These are phyloP conservation scores for Annulohypoxylon maeteangense DNA, from an alignment of 495 filamentous ascomycete genomes.

Conservation along the genomic window DNA sequence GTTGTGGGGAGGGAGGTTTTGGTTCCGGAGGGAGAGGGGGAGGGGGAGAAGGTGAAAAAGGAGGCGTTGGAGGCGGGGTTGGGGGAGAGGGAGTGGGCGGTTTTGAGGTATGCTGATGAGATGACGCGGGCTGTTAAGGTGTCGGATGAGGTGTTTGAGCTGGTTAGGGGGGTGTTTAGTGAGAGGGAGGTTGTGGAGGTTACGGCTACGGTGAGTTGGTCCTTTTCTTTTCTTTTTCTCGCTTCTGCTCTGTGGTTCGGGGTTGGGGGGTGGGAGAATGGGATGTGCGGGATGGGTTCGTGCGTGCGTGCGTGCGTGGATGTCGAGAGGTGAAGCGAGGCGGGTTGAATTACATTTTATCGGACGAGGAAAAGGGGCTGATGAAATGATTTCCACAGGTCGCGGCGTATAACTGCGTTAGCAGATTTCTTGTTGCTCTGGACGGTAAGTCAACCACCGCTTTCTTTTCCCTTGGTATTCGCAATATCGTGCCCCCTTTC, in stretches of 20 bases:
- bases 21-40: slow-evolving; percentile 20
- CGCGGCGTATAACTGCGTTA: slow-evolving; percentile 89
- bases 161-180: slow-evolving; percentile 66
- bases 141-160: slow-evolving; percentile 68
- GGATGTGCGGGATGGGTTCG: not conserved
- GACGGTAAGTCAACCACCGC: slow-evolving; percentile 65
- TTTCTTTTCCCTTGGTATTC: not conserved
- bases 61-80: slow-evolving; percentile 52
- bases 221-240: slow-evolving; percentile 1
- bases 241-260: not conserved
- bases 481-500: not conserved
- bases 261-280: not conserved
- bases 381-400: slow-evolving; percentile 44
- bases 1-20: slow-evolving; percentile 40
- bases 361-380: slow-evolving; percentile 6
- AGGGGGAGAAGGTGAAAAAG: slow-evolving; percentile 20
- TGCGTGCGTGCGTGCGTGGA: not conserved
- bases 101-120: slow-evolving; percentile 76
- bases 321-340: not conserved
- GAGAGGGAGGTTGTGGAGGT: slow-evolving; percentile 81
- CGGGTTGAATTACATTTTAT: not conserved
- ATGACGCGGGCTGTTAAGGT: slow-evolving; percentile 77
- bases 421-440: slow-evolving; percentile 83
- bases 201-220: slow-evolving; percentile 69
- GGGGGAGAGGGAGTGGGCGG: slow-evolving; percentile 69